Conservation (phyloP, 192 early-diverging fungal genomes). For the Coemansia umbellata region DNA sequence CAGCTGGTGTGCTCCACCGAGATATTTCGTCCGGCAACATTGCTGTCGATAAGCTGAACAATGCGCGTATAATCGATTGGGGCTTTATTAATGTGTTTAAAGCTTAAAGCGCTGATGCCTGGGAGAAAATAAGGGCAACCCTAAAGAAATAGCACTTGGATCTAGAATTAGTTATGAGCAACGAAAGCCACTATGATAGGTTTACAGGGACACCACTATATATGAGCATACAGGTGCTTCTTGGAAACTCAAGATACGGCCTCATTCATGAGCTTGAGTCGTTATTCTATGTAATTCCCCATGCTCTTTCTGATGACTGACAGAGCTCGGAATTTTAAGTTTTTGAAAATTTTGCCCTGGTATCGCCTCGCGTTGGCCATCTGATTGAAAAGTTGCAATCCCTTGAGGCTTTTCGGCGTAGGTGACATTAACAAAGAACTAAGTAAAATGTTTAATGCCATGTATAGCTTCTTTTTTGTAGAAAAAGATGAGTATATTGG, state of each 20-base stretch:
- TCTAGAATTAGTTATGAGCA: not conserved
- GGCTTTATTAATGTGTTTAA: not conserved
- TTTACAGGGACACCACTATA: not conserved
- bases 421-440: not conserved
- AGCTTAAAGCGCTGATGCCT: not conserved
- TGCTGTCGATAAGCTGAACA: not conserved
- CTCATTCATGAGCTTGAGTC: conserved; percentile 15
- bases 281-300: conserved; percentile 8
- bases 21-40: conserved; percentile 25
- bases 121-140: not conserved
- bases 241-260: not conserved
- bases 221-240: conserved; percentile 10
- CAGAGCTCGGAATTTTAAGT: not conserved
- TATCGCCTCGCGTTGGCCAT: not conserved
- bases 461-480: not conserved
- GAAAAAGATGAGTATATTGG: not conserved
- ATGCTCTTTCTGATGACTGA: not conserved
- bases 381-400: not conserved
- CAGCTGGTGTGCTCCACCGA: conserved; percentile 4
- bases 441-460: not conserved
- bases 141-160: not conserved
- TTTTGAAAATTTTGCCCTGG: not conserved
- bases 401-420: not conserved
- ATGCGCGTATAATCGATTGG: conserved; percentile 14
- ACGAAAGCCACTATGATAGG: not conserved